These are phyloP conservation scores for Dactylorhiza incarnata DNA, from an alignment of 106 monocot genomes.

Conservation along the genomic window DNA sequence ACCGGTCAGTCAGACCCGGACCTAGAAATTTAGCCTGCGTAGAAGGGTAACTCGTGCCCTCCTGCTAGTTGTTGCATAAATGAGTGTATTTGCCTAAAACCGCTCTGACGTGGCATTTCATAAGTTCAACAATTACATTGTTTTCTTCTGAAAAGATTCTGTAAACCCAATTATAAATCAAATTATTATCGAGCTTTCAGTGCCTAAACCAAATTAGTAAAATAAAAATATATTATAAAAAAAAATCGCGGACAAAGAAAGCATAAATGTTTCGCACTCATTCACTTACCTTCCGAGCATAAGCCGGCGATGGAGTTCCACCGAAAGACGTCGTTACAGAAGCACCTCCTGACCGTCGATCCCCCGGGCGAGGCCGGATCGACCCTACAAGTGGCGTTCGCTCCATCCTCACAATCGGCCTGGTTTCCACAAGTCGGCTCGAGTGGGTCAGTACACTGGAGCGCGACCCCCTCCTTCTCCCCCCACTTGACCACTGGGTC, in stretches of 20 bases:
- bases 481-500: slow-evolving; percentile 38
- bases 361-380: slow-evolving; percentile 17
- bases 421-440: slow-evolving; percentile 60
- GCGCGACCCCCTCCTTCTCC: slow-evolving; percentile 44
- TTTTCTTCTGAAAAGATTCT: no score
- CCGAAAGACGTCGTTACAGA: slow-evolving; percentile 37
- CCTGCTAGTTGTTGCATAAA: no score
- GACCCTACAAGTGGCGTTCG: slow-evolving; percentile 38
- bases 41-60: no score
- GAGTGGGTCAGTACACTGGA: slow-evolving; percentile 60
- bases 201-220: neutral
- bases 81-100: no score
- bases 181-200: neutral
- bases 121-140: no score
- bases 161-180: no score
- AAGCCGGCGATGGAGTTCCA: slow-evolving; percentile 65
- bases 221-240: neutral
- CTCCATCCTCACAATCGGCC: slow-evolving; percentile 60
- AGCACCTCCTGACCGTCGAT: slow-evolving; percentile 36
- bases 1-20: no score
- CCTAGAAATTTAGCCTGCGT: no score
- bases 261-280: no score
- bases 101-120: no score
- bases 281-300: slow-evolving; percentile 38
- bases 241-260: neutral